Evolutionary conservation across 768 basidiomycete genomes (phyloP).

Genomic region (Mycena filopes): DNA sequence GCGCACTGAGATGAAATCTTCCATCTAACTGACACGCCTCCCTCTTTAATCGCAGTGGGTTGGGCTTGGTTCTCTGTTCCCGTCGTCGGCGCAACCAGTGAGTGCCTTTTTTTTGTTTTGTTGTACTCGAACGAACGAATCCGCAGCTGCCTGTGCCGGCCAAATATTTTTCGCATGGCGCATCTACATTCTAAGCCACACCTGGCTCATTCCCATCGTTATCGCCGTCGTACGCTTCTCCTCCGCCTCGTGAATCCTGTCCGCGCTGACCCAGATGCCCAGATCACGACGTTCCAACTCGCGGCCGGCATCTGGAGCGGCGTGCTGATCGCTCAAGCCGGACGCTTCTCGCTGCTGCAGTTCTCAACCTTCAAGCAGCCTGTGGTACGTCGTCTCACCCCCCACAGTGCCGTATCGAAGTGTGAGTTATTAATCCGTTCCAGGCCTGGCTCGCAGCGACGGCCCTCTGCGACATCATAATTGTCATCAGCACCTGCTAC

Average conservation of each 20-base stretch:
- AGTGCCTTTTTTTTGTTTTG: neutral
- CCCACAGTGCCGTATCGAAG: too few species aligned
- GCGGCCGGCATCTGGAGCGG: constrained; percentile 19
- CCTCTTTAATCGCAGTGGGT: constrained; percentile 27
- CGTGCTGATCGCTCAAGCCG: neutral
- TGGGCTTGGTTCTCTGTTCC: constrained; percentile 35
- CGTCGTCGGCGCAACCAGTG: constrained; percentile 24
- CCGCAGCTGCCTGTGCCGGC: constrained; percentile 33
- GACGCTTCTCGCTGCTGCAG: constrained; percentile 5
- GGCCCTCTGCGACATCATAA: constrained; percentile 37
- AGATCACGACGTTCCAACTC: constrained; percentile 9
- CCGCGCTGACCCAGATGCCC: neutral
- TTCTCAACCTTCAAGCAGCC: neutral
- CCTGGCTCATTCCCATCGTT: constrained; percentile 20
- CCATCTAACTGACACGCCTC: too few species aligned
- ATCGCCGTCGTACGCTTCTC: constrained; percentile 17
- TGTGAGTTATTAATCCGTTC: neutral
- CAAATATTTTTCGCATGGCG: constrained; percentile 41
- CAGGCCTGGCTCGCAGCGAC: constrained; percentile 38
- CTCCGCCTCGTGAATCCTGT: neutral
- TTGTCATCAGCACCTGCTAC: constrained; percentile 35
- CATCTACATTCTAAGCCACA: constrained; percentile 33
- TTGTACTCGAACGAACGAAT: neutral
- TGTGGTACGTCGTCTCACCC: neutral
- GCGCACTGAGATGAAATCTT: too few species aligned